A percentile compares a stretch with the other conserved stretches of the same genome.
These are phyloP conservation scores for Trichophyton benhamiae DNA, from an alignment of 2,329 filamentous ascomycete species.

Conservation along the genomic window DNA sequence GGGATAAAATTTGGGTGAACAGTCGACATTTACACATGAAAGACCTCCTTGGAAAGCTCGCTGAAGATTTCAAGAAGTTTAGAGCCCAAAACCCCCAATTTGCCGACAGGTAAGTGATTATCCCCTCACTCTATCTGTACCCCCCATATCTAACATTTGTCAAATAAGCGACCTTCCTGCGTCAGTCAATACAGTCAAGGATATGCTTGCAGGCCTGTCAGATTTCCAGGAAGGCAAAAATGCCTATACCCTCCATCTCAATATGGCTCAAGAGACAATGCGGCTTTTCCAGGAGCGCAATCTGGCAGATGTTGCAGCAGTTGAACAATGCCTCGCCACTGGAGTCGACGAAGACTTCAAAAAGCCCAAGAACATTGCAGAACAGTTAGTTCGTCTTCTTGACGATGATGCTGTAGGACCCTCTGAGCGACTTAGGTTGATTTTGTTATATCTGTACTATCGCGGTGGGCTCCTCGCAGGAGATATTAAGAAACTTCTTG, in stretches of 20 bases:
- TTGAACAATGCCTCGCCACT: slow-evolving; percentile 80
- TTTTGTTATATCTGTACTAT: slow-evolving; percentile 76
- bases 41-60: slow-evolving; percentile 86
- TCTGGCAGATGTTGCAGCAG: slow-evolving; percentile 70
- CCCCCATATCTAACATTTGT: not conserved
- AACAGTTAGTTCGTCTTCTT: slow-evolving; percentile 72
- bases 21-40: slow-evolving; percentile 97
- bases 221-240: slow-evolving; percentile 95
- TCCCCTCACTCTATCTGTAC: not conserved
- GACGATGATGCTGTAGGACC: slow-evolving; percentile 66
- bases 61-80: slow-evolving; percentile 86
- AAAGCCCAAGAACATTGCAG: slow-evolving; percentile 79
- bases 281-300: slow-evolving; percentile 77
- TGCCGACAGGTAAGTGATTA: slow-evolving; percentile 48
- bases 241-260: slow-evolving; percentile 83
- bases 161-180: slow-evolving; percentile 47
- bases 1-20: slow-evolving; percentile 89
- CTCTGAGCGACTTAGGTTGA: slow-evolving; percentile 67
- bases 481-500: slow-evolving; percentile 72
- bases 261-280: slow-evolving; percentile 97
- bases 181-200: slow-evolving; percentile 81
- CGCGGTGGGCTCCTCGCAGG: slow-evolving; percentile 71
- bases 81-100: slow-evolving; percentile 86
- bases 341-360: slow-evolving; percentile 85
- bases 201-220: slow-evolving; percentile 89